phyloP scores from a whole-genome alignment of 192 early-diverging fungal genomes.

The Funneliformis geosporum region DNA sequence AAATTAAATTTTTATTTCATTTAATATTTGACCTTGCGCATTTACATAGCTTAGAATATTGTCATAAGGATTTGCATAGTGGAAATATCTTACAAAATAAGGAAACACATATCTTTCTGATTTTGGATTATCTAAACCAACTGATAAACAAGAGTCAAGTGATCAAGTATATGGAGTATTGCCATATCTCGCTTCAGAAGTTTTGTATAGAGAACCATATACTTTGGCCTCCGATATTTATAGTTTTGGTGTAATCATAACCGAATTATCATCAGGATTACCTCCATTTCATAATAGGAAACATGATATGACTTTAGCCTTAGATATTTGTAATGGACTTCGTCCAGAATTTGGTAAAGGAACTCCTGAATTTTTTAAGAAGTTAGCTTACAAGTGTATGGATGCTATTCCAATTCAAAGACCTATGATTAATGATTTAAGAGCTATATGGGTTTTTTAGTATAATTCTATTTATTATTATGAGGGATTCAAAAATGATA shows the following conservation, averaged over 20 bases:
- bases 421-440: no score
- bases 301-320: neutral
- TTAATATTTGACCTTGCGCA: constrained; percentile 22
- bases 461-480: no score
- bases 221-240: constrained; percentile 42
- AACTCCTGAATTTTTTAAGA: neutral
- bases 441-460: no score
- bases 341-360: neutral
- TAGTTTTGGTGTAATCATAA: constrained; percentile 45
- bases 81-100: neutral
- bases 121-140: constrained; percentile 38
- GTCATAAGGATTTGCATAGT: constrained; percentile 38
- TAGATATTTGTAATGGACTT: neutral
- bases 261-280: constrained; percentile 39
- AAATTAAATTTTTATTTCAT: constrained; percentile 36
- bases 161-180: constrained; percentile 38
- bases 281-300: constrained; percentile 35
- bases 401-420: no score
- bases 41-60: constrained; percentile 41
- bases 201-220: constrained; percentile 34
- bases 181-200: constrained; percentile 43
- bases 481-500: no score
- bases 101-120: constrained; percentile 33
- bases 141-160: constrained; percentile 29
- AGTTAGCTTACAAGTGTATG: neutral